Evolutionary conservation across 371 early-diverging fungal genomes (phyloP).

Genomic region (Rhizopus arrhizus): DNA sequence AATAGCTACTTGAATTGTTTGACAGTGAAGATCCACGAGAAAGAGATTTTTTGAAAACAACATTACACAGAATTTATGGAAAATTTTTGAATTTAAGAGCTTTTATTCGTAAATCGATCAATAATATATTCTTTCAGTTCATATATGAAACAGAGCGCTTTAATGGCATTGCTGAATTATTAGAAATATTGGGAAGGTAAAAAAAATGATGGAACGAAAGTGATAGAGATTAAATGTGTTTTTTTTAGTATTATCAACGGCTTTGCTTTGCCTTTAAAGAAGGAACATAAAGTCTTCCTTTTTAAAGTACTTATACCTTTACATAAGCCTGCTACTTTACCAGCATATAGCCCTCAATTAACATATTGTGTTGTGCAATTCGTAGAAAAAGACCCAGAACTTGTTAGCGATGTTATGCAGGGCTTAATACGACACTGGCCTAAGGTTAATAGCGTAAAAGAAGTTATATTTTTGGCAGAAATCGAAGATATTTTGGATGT

Average conservation of each 20-base stretch:
- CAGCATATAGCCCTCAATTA: constrained; percentile 93
- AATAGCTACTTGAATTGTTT: constrained; percentile 88
- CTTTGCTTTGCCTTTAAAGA: constrained; percentile 95
- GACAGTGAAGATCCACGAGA: constrained; percentile 98
- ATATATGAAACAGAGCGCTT: constrained; percentile 94
- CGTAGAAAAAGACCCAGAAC: constrained; percentile 91
- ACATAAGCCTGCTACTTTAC: constrained; percentile 90
- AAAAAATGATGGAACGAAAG: not conserved
- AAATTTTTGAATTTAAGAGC: constrained; percentile 95
- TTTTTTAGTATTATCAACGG: constrained; percentile 91
- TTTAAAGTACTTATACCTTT: constrained; percentile 90
- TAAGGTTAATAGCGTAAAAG: constrained; percentile 96
- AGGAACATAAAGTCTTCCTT: constrained; percentile 95
- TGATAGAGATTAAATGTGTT: not conserved
- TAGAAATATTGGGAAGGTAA: constrained; percentile 92
- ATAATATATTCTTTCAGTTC: constrained; percentile 96
- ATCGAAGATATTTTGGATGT: constrained; percentile 95
- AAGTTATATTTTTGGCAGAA: constrained; percentile 97
- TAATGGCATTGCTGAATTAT: constrained; percentile 95
- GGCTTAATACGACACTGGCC: constrained; percentile 96
- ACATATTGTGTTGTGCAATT: constrained; percentile 98
- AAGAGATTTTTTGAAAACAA: constrained; percentile 96
- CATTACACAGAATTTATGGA: constrained; percentile 96
- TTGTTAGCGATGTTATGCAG: constrained; percentile 86
- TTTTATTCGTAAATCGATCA: constrained; percentile 94